Evolutionary conservation across 139 green algal species (phyloP).

Genomic region (Eudorina sp.): DNA sequence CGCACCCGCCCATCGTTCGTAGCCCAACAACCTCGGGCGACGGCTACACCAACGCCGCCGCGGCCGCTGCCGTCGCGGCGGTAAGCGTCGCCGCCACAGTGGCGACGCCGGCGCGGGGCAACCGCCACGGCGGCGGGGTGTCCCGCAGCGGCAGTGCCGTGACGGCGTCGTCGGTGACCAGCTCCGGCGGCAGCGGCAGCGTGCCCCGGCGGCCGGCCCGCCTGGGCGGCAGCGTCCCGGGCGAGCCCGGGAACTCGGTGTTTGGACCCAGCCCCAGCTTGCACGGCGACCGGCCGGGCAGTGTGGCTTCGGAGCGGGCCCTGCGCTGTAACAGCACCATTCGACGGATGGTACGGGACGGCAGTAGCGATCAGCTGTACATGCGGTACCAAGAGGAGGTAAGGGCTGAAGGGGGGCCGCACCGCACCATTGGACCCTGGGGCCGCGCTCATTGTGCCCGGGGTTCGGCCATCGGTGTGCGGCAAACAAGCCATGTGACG

Average conservation of each 20-base stretch:
- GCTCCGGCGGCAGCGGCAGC: neutral
- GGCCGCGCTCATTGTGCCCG: too few relatives aligned
- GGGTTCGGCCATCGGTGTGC: too few relatives aligned
- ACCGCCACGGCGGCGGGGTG: neutral
- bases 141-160: neutral
- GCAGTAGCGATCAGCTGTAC: conserved; percentile 6
- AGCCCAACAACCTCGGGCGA: neutral
- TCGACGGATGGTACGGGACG: neutral
- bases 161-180: neutral
- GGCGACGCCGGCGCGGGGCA: neutral
- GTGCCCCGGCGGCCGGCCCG: neutral
- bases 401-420: neutral
- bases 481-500: too few relatives aligned
- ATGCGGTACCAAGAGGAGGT: conserved; percentile 25
- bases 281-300: neutral
- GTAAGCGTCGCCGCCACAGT: too few relatives aligned
- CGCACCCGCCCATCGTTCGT: neutral
- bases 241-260: neutral
- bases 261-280: neutral
- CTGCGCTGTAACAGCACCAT: neutral
- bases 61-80: neutral
- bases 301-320: neutral
- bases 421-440: too few relatives aligned
- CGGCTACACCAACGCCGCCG: neutral
- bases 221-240: neutral